Evolutionary conservation across 805 yeast species (phyloP).

Genomic region (Candida michaelii): DNA sequence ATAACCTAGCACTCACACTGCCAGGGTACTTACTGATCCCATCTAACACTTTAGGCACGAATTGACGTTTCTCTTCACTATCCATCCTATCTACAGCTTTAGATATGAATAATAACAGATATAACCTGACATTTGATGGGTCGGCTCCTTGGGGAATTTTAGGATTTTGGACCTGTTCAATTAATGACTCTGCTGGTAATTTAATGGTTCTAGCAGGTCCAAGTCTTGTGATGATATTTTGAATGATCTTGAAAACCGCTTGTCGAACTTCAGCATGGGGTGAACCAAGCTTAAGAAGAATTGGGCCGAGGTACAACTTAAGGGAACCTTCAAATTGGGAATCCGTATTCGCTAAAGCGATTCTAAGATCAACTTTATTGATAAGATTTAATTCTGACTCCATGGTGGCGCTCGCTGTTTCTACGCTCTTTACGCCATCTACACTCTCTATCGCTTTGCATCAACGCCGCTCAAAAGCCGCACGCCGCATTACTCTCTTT

Average conservation of each 20-base stretch:
- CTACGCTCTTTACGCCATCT: no score
- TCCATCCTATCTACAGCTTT: constrained; percentile 62
- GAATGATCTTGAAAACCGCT: constrained; percentile 65
- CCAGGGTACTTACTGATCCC: constrained; percentile 42
- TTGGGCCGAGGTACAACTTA: constrained; percentile 67
- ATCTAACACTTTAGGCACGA: constrained; percentile 49
- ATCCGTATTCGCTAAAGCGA: constrained; percentile 73
- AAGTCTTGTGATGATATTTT: constrained; percentile 66
- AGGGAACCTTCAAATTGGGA: constrained; percentile 62
- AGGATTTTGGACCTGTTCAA: constrained; percentile 64
- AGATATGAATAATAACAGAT: constrained; percentile 64
- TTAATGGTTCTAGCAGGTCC: constrained; percentile 52
- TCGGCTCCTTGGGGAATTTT: constrained; percentile 44
- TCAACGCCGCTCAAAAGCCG: no score
- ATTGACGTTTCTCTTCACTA: constrained; percentile 30
- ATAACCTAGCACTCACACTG: constrained; percentile 54
- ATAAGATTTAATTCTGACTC: constrained; percentile 58
- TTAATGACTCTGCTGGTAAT: constrained; percentile 62
- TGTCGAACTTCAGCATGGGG: constrained; percentile 63
- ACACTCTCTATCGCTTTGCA: no score
- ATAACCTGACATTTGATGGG: constrained; percentile 53
- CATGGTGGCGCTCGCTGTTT: no score
- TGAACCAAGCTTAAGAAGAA: constrained; percentile 76
- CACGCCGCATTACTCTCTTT: no score
- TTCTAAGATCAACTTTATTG: constrained; percentile 76